Evolutionary conservation across 2,329 filamentous ascomycete genomes (phyloP), one percentile per base, ranked within the genome.

Genomic region (Sclerotinia sclerotiorum): DNA sequence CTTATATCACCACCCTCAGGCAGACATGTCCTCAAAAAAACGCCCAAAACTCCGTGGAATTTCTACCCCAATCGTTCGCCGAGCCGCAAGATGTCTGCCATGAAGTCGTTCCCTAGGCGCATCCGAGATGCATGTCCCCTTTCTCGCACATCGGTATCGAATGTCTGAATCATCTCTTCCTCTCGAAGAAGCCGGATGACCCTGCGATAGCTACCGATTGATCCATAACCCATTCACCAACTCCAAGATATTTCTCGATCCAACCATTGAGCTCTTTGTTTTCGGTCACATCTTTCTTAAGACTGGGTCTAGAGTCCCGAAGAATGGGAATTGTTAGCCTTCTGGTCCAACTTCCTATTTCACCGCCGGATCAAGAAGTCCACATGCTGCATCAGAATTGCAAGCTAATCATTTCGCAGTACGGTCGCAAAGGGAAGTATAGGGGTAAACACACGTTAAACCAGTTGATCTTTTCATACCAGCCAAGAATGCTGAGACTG

Each of bases 221-320:
- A 80, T 99, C 95, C 93, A 99, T 97, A 72, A 97, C 91, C 88
- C 93, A 97, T 83, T 99, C 95, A 75, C 95, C 95, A 24, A 97
- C 90, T 71, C 93, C 93, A 55, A 98, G 88, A 80, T 98, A 98
- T 79, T 90, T 94, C 77, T 94, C 90, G 73, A 98, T 88, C 93
- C 94, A 98, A 77, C 89, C 90, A 79, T 90, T 90, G 74, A 95
- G 81, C 71, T 94, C 90, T 79, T 92, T 91, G 80, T 89, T 94
- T 69, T 96, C 92, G 78, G 90, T 86, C 77, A 97, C 86, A 73
- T 97, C 93, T 76, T 91, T 90, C 83, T 93, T 92, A 81, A 99
- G 86, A 85, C 95, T 97, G 81, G 87, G 85, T 78, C 85, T 89
- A 79, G 78, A 78, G 77, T 78, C 79, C 81, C 77, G 72, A 73